These are phyloP conservation scores for Fusarium devonianum DNA, from an alignment of 2,329 filamentous ascomycete genomes.

Conservation along the genomic window DNA sequence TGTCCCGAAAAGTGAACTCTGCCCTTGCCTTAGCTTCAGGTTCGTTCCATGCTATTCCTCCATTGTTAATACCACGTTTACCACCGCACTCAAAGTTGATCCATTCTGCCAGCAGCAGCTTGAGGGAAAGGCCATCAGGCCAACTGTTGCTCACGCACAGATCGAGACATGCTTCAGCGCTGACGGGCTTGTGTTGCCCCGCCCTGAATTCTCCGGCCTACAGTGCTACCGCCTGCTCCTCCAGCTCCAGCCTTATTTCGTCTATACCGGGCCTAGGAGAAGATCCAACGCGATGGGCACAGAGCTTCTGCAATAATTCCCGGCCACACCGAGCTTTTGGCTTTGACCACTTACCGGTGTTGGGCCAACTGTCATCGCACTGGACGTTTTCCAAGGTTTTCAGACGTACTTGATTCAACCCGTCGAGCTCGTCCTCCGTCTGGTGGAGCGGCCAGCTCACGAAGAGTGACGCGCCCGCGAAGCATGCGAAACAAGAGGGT, in stretches of 20 bases:
- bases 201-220: slow-evolving; percentile 31
- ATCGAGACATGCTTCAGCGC: slow-evolving; percentile 2
- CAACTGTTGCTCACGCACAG: neutral
- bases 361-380: neutral
- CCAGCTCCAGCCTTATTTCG: slow-evolving; percentile 24
- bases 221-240: slow-evolving; percentile 5
- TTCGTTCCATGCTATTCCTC: slow-evolving; percentile 14
- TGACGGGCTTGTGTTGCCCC: slow-evolving; percentile 8
- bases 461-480: slow-evolving; percentile 17
- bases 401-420: slow-evolving; percentile 1
- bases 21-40: slow-evolving; percentile 26
- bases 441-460: slow-evolving; percentile 10
- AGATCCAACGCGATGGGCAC: slow-evolving; percentile 1
- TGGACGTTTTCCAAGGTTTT: neutral
- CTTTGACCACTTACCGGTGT: slow-evolving; percentile 5
- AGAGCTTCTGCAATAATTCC: slow-evolving; percentile 16
- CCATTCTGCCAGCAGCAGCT: neutral
- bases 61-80: slow-evolving; percentile 10
- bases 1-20: slow-evolving; percentile 3
- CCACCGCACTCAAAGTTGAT: slow-evolving; percentile 5
- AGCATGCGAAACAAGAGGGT: no score
- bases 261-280: neutral
- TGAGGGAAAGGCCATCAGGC: neutral
- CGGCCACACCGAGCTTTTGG: slow-evolving; percentile 28
- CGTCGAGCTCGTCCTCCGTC: neutral